Evolutionary conservation across 441 rosid species (phyloP).

Genomic region (Adansonia gregorii): DNA sequence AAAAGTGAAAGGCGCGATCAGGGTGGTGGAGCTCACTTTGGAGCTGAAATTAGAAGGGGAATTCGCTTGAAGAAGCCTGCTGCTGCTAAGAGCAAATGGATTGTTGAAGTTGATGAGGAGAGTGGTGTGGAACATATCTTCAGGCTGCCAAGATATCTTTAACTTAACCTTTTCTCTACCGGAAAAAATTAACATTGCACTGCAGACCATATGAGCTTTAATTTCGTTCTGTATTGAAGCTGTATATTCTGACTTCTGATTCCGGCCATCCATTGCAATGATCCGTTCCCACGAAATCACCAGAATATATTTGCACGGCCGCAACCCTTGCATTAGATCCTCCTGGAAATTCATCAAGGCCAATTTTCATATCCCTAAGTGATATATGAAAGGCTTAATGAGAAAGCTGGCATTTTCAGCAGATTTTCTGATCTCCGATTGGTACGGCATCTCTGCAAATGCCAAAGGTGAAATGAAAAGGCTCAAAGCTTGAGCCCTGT

Average conservation of each 20-base stretch:
- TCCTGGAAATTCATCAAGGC: neutral
- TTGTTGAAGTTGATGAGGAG: slow-evolving; percentile 40
- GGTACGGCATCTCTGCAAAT: neutral
- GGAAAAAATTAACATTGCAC: neutral
- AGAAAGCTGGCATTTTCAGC: neutral
- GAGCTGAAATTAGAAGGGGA: neutral
- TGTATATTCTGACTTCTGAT: neutral
- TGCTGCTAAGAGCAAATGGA: slow-evolving; percentile 40
- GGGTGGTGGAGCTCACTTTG: neutral
- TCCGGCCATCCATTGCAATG: neutral
- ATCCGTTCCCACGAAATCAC: neutral
- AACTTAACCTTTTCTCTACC: neutral
- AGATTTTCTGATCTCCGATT: neutral
- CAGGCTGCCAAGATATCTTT: slow-evolving; percentile 17
- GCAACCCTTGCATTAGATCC: neutral
- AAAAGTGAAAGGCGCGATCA: slow-evolving; percentile 23
- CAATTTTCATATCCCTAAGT: neutral
- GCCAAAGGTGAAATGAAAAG: neutral
- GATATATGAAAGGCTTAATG: neutral
- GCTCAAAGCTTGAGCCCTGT: neutral
- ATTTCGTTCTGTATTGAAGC: neutral
- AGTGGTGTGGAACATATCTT: slow-evolving; percentile 52
- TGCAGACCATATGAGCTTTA: neutral
- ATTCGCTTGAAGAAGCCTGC: slow-evolving; percentile 15
- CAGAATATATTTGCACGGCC: neutral